These are phyloP conservation scores for Zelopaecilomyces penicillatus DNA, from an alignment of 2,329 filamentous ascomycete genomes.

Conservation along the genomic window DNA sequence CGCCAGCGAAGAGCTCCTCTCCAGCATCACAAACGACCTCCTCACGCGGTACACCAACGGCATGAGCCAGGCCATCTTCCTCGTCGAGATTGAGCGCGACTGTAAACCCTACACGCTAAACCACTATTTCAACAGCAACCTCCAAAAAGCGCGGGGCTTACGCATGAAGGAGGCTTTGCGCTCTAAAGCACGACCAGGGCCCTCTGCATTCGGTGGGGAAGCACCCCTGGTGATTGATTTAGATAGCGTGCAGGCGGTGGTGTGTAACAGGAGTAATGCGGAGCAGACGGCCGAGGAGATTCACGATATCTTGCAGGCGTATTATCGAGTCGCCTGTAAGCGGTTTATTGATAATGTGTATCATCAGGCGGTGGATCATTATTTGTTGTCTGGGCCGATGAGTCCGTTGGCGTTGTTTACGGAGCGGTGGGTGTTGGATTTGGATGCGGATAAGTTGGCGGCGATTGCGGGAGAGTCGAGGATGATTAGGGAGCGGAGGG, in stretches of 20 bases:
- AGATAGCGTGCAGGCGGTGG: too few relatives aligned
- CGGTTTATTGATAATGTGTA: slow-evolving; percentile 57
- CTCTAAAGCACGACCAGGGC: too few relatives aligned
- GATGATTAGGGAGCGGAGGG: slow-evolving; percentile 12
- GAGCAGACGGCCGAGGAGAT: slow-evolving; percentile 33
- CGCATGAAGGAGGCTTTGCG: too few relatives aligned
- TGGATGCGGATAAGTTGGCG: slow-evolving; percentile 41
- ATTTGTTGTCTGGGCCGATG: slow-evolving; percentile 39
- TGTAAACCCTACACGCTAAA: too few relatives aligned
- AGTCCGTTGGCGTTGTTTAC: slow-evolving; percentile 47
- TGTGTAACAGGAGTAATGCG: too few relatives aligned
- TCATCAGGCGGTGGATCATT: slow-evolving; percentile 47
- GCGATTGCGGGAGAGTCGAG: slow-evolving; percentile 47
- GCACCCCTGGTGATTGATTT: too few relatives aligned
- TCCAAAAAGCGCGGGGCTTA: too few relatives aligned
- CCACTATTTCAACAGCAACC: too few relatives aligned
- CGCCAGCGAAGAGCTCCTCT: slow-evolving; percentile 34
- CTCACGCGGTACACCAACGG: slow-evolving; percentile 36
- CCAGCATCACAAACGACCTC: slow-evolving; percentile 38
- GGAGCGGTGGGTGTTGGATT: slow-evolving; percentile 37
- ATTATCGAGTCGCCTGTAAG: slow-evolving; percentile 53
- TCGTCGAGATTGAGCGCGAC: slow-evolving; percentile 18
- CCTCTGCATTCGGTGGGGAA: too few relatives aligned
- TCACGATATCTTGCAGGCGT: slow-evolving; percentile 51
- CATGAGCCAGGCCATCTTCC: slow-evolving; percentile 39